phyloP scores from a whole-genome alignment of 305 asterid species.

The Fraxinus latifolia region DNA sequence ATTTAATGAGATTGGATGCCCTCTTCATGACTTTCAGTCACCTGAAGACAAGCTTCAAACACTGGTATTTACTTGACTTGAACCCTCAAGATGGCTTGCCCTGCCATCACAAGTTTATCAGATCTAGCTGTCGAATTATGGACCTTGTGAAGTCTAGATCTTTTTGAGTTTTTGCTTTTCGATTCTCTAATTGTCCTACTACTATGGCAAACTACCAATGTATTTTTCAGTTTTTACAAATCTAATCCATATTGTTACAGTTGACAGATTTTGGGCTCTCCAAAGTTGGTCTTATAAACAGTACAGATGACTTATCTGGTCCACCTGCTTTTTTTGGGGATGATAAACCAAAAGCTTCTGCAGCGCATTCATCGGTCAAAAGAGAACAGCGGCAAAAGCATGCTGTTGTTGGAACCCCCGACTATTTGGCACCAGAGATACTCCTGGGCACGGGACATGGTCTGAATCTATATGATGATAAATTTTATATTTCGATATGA shows the following conservation, averaged over 20 bases:
- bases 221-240: slow-evolving; percentile 28
- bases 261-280: slow-evolving; percentile 99
- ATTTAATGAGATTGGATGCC: neutral
- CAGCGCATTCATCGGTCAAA: slow-evolving; percentile 49
- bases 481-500: slow-evolving; percentile 24
- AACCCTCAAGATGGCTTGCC: neutral
- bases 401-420: slow-evolving; percentile 96
- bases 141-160: neutral
- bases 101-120: neutral
- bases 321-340: slow-evolving; percentile 72
- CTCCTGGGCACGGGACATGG: slow-evolving; percentile 99
- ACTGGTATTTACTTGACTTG: neutral
- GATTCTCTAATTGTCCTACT: slow-evolving; percentile 8
- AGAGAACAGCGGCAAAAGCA: slow-evolving; percentile 72
- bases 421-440: slow-evolving; percentile 98
- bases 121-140: neutral
- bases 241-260: slow-evolving; percentile 54
- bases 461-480: slow-evolving; percentile 30
- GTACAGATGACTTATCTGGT: slow-evolving; percentile 94
- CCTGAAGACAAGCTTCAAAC: neutral
- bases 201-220: neutral
- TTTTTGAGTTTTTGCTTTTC: slow-evolving; percentile 11
- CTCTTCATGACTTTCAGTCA: neutral
- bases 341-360: slow-evolving; percentile 50
- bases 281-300: slow-evolving; percentile 93